A percentile compares a stretch with the other conserved stretches of the same genome.
These are phyloP conservation scores for Colletotrichum sp. DNA, from an alignment of 2,329 filamentous ascomycete species.

Conservation along the genomic window DNA sequence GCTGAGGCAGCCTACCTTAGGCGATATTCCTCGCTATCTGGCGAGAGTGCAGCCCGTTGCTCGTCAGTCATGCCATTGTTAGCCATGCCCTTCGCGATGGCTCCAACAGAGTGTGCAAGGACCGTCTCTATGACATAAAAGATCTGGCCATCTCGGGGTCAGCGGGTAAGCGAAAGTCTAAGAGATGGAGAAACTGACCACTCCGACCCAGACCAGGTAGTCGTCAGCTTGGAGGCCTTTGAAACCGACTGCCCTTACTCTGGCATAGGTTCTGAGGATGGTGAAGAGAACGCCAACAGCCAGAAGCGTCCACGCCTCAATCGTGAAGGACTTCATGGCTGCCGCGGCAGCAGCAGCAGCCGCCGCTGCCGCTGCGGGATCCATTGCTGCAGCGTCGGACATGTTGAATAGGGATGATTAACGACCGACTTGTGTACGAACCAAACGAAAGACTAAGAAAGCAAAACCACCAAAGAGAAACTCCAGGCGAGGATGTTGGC, in stretches of 20 bases:
- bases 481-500: not conserved
- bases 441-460: not conserved
- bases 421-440: not conserved
- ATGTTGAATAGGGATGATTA: not conserved
- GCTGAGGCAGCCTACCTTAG: conserved; percentile 26
- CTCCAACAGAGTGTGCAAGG: conserved; percentile 21
- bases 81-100: conserved; percentile 54
- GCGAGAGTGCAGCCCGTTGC: conserved; percentile 48
- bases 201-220: conserved; percentile 36
- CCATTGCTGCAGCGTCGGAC: not conserved
- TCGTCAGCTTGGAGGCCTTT: conserved; percentile 38
- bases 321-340: conserved; percentile 31
- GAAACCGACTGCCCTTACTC: conserved; percentile 35
- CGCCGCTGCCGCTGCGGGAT: conserved; percentile 24
- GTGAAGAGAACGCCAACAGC: conserved; percentile 37
- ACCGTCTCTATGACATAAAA: conserved; percentile 51
- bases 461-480: not conserved
- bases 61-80: conserved; percentile 62
- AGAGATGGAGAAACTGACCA: conserved; percentile 37
- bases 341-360: conserved; percentile 25
- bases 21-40: conserved; percentile 49
- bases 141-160: conserved; percentile 36
- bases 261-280: conserved; percentile 38
- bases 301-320: conserved; percentile 39
- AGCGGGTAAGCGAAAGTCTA: not conserved